Percentiles rank a stretch among this genome's conserved stretches.
Evolutionary conservation across 2,329 filamentous ascomycete genomes (phyloP).

Genomic region (Teratosphaeria pseudoeucalypti): DNA sequence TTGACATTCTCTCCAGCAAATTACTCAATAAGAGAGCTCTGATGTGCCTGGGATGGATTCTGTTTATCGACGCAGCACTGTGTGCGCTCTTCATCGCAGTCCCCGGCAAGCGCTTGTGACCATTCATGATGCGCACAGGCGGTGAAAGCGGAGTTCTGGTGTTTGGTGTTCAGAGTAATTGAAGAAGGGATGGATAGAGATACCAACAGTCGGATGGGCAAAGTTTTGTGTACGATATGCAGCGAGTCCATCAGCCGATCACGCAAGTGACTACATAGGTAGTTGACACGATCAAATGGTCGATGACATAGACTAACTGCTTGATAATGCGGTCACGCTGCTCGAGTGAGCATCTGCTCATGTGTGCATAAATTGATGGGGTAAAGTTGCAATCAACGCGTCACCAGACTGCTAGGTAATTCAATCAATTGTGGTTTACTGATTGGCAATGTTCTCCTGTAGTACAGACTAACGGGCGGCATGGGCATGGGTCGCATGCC

Average conservation of each 20-base stretch:
- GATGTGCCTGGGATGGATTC: constrained; percentile 67
- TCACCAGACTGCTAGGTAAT: no score
- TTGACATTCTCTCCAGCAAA: constrained; percentile 36
- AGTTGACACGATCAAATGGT: no score
- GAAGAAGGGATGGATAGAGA: background rate
- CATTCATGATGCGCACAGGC: background rate
- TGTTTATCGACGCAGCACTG: constrained; percentile 68
- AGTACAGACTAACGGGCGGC: no score
- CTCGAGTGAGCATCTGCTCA: background rate
- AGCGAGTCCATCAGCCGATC: no score
- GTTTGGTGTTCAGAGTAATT: background rate
- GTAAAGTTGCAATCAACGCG: no score
- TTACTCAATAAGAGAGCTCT: constrained; percentile 74
- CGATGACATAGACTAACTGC: no score
- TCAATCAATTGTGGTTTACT: no score
- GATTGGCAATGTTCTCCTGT: no score
- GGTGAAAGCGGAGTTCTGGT: background rate
- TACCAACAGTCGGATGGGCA: background rate
- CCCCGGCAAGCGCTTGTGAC: constrained; percentile 70
- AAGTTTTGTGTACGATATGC: no score
- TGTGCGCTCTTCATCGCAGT: constrained; percentile 90
- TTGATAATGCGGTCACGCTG: no score
- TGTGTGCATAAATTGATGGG: no score
- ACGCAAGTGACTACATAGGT: no score
- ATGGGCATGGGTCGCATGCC: background rate